Percentiles rank a stretch among this genome's conserved stretches.
Evolutionary conservation across 2,329 filamentous ascomycete genomes (phyloP).

Genomic region (Colletotrichum echinochloae): DNA sequence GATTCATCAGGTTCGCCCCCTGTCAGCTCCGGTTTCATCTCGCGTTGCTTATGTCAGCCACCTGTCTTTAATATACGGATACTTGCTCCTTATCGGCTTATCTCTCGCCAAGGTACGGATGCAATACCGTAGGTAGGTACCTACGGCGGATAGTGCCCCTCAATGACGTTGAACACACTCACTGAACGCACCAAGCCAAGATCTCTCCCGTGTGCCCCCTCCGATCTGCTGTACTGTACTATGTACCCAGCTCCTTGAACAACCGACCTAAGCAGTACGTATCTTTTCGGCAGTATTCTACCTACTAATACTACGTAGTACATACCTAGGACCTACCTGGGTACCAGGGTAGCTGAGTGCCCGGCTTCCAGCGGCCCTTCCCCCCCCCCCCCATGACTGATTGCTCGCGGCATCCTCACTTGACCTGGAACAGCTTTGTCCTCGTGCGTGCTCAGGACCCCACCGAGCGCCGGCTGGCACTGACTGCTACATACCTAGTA

Average conservation of each 20-base stretch:
- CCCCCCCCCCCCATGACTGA: not conserved
- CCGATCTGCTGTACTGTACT: no score
- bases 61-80: no score
- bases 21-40: conserved; percentile 35
- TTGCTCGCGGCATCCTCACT: conserved; percentile 26
- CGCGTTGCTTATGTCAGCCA: conserved; percentile 21
- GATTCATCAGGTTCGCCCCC: conserved; percentile 13
- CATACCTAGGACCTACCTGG: no score
- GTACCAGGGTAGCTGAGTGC: conserved; percentile 3
- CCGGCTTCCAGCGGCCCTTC: conserved; percentile 12
- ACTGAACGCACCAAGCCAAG: conserved; percentile 8
- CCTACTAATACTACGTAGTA: no score
- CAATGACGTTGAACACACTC: conserved; percentile 8
- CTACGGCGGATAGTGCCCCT: not conserved
- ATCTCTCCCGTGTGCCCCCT: conserved; percentile 31
- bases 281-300: no score
- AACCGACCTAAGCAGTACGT: not conserved
- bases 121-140: not conserved
- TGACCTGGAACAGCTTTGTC: conserved; percentile 37
- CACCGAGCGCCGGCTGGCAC: conserved; percentile 35
- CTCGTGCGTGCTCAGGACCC: conserved; percentile 39
- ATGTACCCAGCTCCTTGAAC: no score
- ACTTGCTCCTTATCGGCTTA: conserved; percentile 9
- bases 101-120: no score
- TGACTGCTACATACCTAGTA: not conserved